Evolutionary conservation across 2,329 filamentous ascomycete species (phyloP), one percentile per base, ranked within the genome.

Genomic region (Scortechinia acanthostroma): DNA sequence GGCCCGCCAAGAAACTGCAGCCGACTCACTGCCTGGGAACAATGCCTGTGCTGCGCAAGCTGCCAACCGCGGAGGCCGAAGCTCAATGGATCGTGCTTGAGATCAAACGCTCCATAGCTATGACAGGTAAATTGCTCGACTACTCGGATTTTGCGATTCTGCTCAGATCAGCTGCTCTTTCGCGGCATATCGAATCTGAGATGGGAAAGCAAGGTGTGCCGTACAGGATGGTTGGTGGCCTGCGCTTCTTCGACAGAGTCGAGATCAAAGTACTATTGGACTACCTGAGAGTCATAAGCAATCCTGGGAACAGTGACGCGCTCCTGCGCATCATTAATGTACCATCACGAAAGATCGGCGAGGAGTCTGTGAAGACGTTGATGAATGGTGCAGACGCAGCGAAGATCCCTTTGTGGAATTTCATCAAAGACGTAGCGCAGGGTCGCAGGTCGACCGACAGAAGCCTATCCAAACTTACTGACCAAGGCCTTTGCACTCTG

Each of bases 211-310:
- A 72, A 16, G 81, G 83, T 3, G 74, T 87, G 45, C 75, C 83
- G 1, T 88, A 87, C 59, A 75, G 76, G 21, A 86, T 87, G 81
- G 78, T 87, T 25, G 83, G 58, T 23, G 83, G 83, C 1, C 69
- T 71, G 13, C 72, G 74, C 23, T 88, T 88, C 57, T 88, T 84
- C 51, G 83, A 88, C 55, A 73, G 83, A 43, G 67, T 76, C 2
- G 83, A 88, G 56, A 74, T 88, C 46, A 83, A 82, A 53, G 69
- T 81, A 2, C 59, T 87, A 2, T 60, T 87, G 4, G 81, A 86
- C 55, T 88, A 88, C 55, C 64, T 87, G 5, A 70, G 82, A 43
- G 77, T 85, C 1, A 73, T 86, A 21, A 76, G 77, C 52, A 75
- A 83, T 50, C 79, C 81, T 2, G 70, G 76, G 20, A 80, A 86